Evolutionary conservation across 331 rosid species (phyloP).

Genomic region (Quercus lobata): DNA sequence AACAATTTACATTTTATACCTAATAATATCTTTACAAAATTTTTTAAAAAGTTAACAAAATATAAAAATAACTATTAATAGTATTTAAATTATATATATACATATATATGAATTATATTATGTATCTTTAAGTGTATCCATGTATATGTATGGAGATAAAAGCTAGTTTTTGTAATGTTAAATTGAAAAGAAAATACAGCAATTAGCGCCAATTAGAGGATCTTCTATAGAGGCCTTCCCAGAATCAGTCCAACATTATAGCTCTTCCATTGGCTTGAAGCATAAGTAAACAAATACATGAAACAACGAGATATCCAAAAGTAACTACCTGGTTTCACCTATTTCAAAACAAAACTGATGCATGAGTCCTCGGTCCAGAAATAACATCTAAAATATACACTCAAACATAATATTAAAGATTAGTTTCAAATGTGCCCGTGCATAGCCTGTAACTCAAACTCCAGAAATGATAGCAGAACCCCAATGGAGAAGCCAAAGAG

Average conservation of each 20-base stretch:
- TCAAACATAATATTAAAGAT: constrained; percentile 25
- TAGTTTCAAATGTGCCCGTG: constrained; percentile 15
- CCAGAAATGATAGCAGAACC: constrained; percentile 7
- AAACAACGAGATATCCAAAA: neutral
- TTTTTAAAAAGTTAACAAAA: too few species aligned
- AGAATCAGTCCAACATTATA: neutral
- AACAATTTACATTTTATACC: too few species aligned
- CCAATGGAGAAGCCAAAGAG: constrained; percentile 2
- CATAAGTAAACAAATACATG: neutral
- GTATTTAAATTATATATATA: too few species aligned
- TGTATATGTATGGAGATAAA: too few species aligned
- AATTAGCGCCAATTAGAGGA: neutral
- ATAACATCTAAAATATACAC: constrained; percentile 50
- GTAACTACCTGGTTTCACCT: constrained; percentile 20
- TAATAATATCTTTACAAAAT: too few species aligned
- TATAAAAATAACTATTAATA: too few species aligned
- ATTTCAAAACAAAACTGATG: constrained; percentile 56
- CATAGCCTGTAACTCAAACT: constrained; percentile 29
- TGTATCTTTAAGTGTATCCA: too few species aligned
- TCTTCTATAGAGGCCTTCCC: neutral
- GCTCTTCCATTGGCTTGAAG: neutral
- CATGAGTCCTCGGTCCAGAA: constrained; percentile 38
- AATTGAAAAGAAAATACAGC: neutral
- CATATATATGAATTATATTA: too few species aligned
- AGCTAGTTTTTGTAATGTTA: neutral